phyloP scores from a whole-genome alignment of 2,329 filamentous ascomycete species.

The Stagonosporopsis cucurbitacearum region DNA sequence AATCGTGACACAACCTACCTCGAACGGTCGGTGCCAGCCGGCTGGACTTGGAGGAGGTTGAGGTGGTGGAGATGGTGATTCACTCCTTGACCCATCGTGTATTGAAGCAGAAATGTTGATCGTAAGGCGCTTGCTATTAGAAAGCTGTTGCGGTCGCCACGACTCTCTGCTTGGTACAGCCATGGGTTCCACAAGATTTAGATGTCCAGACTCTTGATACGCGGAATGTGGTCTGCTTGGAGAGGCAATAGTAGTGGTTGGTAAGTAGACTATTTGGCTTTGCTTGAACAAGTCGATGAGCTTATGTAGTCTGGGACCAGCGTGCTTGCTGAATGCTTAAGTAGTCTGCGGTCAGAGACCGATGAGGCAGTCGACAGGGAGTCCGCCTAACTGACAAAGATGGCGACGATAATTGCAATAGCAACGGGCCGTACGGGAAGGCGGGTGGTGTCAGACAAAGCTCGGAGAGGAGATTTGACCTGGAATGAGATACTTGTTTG shows the following conservation, averaged over 20 bases:
- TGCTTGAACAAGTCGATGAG: background rate
- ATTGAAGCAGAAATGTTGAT: conserved; percentile 5
- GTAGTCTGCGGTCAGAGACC: conserved; percentile 29
- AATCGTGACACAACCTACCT: conserved; percentile 21
- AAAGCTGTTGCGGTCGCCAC: background rate
- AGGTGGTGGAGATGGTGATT: conserved; percentile 50
- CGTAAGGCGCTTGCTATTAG: background rate
- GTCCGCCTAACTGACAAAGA: conserved; percentile 35
- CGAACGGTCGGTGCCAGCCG: conserved; percentile 34
- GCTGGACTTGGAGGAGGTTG: conserved; percentile 50
- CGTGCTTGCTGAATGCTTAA: conserved; percentile 35
- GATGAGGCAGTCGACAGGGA: conserved; percentile 28
- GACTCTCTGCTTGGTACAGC: conserved; percentile 2
- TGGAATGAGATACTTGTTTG: conserved; percentile 37
- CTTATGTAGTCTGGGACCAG: conserved; percentile 14
- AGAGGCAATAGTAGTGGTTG: background rate
- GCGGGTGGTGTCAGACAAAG: conserved; percentile 38
- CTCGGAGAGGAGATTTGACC: conserved; percentile 30
- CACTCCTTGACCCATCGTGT: conserved; percentile 34
- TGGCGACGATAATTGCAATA: conserved; percentile 30
- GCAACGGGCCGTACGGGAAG: conserved; percentile 46
- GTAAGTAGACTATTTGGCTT: background rate
- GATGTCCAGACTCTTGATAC: background rate
- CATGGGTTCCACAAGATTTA: background rate
- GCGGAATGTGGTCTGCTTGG: background rate